A percentile compares a stretch with the other conserved stretches of the same genome.
phyloP scores from a whole-genome alignment of 306 rosid species.

The Coriaria nepalensis region DNA sequence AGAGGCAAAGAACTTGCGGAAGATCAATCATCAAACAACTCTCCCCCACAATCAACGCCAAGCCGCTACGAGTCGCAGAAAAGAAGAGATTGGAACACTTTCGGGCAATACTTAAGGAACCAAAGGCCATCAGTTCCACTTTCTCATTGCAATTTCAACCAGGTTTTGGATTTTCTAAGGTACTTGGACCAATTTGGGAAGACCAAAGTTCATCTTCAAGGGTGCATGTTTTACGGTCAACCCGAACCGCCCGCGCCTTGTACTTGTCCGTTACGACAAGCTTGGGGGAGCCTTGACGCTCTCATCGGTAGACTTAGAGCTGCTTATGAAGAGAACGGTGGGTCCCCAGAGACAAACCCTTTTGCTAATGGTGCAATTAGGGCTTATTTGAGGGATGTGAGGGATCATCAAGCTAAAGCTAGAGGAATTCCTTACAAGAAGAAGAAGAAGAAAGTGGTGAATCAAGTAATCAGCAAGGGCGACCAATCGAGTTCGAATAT shows the following conservation, averaged over 20 bases:
- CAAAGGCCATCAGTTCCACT: constrained; percentile 45
- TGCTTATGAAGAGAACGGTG: constrained; percentile 65
- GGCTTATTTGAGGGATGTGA: constrained; percentile 43
- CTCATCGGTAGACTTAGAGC: constrained; percentile 59
- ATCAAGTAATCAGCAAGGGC: constrained; percentile 20
- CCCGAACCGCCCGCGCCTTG: constrained; percentile 66
- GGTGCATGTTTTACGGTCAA: constrained; percentile 59
- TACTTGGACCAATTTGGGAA: constrained; percentile 64
- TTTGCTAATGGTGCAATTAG: constrained; percentile 48
- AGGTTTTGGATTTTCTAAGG: constrained; percentile 50
- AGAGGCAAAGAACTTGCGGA: constrained; percentile 25
- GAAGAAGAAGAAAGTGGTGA: constrained; percentile 37
- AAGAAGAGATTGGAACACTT: constrained; percentile 70
- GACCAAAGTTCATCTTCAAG: constrained; percentile 58
- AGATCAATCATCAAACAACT: constrained; percentile 22
- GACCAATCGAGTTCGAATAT: constrained; percentile 20
- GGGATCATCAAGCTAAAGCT: constrained; percentile 59
- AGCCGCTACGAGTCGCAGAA: constrained; percentile 73
- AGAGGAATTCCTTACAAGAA: constrained; percentile 65
- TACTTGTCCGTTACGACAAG: constrained; percentile 51
- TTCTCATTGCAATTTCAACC: constrained; percentile 48
- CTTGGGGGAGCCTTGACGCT: constrained; percentile 71
- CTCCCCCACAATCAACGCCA: constrained; percentile 27
- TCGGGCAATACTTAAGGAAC: constrained; percentile 53
- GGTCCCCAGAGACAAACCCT: constrained; percentile 44